Evolutionary conservation across 176 grass and related monocot species (phyloP).

Genomic region (Phoenix dactylifera): DNA sequence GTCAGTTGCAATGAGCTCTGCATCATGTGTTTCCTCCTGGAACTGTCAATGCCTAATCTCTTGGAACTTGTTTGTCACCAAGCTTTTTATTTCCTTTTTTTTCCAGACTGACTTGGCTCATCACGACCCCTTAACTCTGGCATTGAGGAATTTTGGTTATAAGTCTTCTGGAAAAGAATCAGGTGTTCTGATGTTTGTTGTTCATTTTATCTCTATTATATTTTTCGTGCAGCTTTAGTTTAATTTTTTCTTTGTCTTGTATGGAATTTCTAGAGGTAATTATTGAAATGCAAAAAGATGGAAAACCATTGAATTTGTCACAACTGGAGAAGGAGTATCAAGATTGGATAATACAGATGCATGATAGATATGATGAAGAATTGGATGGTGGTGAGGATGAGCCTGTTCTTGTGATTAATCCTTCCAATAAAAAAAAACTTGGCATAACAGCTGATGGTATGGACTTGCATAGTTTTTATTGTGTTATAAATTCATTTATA

Average conservation of each 20-base stretch:
- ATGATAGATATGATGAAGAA: slow-evolving; percentile 45
- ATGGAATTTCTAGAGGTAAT: slow-evolving; percentile 15
- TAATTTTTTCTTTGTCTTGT: slow-evolving; percentile 9
- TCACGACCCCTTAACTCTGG: slow-evolving; percentile 30
- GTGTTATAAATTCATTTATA: no score
- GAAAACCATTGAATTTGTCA: slow-evolving; percentile 16
- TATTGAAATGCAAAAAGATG: slow-evolving; percentile 20
- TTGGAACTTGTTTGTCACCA: no score
- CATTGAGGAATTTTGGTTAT: slow-evolving; percentile 26
- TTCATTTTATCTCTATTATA: not conserved
- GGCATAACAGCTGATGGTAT: slow-evolving; percentile 41
- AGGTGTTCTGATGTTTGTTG: slow-evolving; percentile 16
- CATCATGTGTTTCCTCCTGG: no score
- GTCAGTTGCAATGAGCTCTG: no score
- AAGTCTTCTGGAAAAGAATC: slow-evolving; percentile 16
- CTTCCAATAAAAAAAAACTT: slow-evolving; percentile 31
- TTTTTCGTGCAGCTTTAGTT: slow-evolving; percentile 6
- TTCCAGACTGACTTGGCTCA: slow-evolving; percentile 46
- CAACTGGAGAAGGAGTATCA: slow-evolving; percentile 33
- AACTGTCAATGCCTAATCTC: no score
- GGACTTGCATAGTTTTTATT: not conserved
- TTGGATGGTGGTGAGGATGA: slow-evolving; percentile 30
- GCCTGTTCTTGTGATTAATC: slow-evolving; percentile 28
- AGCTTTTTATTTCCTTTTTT: not conserved
- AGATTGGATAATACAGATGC: slow-evolving; percentile 40